Evolutionary conservation across 1,139 yeast genomes (phyloP), one percentile per base, ranked within the genome.

Genomic region (Debaryomycetaceae sp.): DNA sequence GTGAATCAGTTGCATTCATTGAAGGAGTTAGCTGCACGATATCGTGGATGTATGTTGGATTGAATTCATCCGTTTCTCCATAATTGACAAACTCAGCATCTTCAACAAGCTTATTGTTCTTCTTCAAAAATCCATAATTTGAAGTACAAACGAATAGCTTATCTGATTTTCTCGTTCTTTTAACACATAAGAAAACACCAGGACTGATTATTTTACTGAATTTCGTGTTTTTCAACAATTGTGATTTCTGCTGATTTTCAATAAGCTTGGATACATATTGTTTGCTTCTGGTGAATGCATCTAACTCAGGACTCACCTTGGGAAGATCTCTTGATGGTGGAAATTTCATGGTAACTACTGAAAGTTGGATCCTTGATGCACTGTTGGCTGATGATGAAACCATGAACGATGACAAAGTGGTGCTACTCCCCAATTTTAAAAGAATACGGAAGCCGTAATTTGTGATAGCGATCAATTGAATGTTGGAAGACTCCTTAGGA

Each of bases 381-480:
- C 60, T 48, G n/a, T 30, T 40, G 4, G 44, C 47, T 42, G 51
- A 57, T 6, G 66, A 52, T 7, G 59, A 49, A 24, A 70, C 53
- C 38, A 65, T 55, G 42, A 63, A 62, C 1, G 71, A 60, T 1
- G 68, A 58, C 44, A 68, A 64, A 0, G 68, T 50, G 6, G 68
- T 48, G 6, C 62, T 48, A 14, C 63, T 54, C 0, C 78, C 78
- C 42, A 73, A 58, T 48, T 83, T 85, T 50, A 86, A 71, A 50
- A 82, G 84, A 33, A 93, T 71, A 53, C 99, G 80, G 51, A 87
- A 86, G 14, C 99, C 99, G 47, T 83, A 85, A 42, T 83, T 75
- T 0, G 97, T 89, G n/a, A 88, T 75, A 0, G 96, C 97, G 40
- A 91, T 83, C 46, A 93, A 69, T 57, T 83, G 91, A 24, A 89